phyloP scores from a whole-genome alignment of 768 basidiomycete genomes.

The Tubosaeta brunneosetosa region DNA sequence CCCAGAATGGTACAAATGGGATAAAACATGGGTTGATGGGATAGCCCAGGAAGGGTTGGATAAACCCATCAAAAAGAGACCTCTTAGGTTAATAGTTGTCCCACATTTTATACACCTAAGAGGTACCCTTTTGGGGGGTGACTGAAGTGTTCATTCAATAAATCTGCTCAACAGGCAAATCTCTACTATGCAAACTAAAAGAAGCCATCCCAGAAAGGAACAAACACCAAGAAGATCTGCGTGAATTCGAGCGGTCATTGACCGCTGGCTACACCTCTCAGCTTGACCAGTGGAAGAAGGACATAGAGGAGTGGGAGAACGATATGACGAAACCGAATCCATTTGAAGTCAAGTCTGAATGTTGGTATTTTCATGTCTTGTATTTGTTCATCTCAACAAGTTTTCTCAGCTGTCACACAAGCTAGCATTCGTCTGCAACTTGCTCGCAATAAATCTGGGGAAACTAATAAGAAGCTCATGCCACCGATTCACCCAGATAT shows the following conservation, averaged over 20 bases:
- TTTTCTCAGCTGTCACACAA: conserved; percentile 3
- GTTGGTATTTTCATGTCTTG: neutral
- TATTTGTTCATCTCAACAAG: neutral
- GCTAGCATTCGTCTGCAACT: conserved; percentile 11
- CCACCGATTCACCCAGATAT: conserved; percentile 5
- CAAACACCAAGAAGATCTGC: conserved; percentile 7
- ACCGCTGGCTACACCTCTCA: neutral
- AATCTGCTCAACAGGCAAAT: too few relatives aligned
- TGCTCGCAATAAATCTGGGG: conserved; percentile 8
- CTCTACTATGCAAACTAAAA: neutral
- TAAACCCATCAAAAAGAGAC: too few relatives aligned
- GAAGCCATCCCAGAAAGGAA: conserved; percentile 4
- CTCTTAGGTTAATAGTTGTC: too few relatives aligned
- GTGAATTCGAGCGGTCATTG: conserved; percentile 1
- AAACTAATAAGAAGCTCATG: neutral
- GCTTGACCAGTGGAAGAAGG: neutral
- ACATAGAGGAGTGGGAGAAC: neutral
- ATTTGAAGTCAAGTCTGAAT: conserved; percentile 1
- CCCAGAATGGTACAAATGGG: too few relatives aligned
- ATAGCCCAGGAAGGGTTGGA: too few relatives aligned
- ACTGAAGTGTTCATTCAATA: too few relatives aligned
- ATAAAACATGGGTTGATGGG: too few relatives aligned
- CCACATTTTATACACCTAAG: too few relatives aligned
- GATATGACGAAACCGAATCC: conserved; percentile 6
- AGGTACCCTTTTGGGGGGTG: too few relatives aligned